phyloP scores from a whole-genome alignment of 805 yeast genomes.

The Hanseniaspora valbyensis region DNA sequence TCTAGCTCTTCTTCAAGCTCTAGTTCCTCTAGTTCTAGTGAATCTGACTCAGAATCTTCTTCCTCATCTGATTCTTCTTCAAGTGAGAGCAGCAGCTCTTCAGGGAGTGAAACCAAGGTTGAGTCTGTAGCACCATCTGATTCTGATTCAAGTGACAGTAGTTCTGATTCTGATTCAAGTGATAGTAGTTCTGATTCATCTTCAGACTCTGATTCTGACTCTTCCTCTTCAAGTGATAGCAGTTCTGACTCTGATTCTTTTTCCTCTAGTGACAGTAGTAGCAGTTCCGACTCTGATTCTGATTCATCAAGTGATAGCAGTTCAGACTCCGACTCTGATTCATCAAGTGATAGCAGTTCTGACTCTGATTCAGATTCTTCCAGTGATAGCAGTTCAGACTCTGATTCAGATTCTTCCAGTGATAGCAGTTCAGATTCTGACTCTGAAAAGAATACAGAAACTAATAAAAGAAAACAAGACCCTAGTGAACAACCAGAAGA shows the following conservation, averaged over 20 bases:
- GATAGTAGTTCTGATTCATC: too few relatives aligned
- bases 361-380: constrained; percentile 1
- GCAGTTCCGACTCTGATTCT: constrained; percentile 18
- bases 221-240: constrained; percentile 20
- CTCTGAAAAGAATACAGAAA: too few relatives aligned
- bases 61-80: too few relatives aligned
- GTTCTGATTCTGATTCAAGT: too few relatives aligned
- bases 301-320: constrained; percentile 18
- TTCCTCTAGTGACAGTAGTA: constrained; percentile 6
- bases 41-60: too few relatives aligned
- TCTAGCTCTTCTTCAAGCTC: too few relatives aligned
- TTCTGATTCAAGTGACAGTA: too few relatives aligned
- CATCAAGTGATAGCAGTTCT: background rate
- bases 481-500: constrained; percentile 19
- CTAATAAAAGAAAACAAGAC: constrained; percentile 20
- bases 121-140: too few relatives aligned
- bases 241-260: constrained; percentile 18
- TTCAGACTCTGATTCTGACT: constrained; percentile 15
- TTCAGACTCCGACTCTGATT: background rate
- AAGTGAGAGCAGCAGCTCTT: too few relatives aligned
- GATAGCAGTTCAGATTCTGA: constrained; percentile 7
- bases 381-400: background rate
- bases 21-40: too few relatives aligned
- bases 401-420: background rate
- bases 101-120: too few relatives aligned